phyloP scores from a whole-genome alignment of 225 moss, liverwort and hornwort species.

The Takakia lepidozioides region DNA sequence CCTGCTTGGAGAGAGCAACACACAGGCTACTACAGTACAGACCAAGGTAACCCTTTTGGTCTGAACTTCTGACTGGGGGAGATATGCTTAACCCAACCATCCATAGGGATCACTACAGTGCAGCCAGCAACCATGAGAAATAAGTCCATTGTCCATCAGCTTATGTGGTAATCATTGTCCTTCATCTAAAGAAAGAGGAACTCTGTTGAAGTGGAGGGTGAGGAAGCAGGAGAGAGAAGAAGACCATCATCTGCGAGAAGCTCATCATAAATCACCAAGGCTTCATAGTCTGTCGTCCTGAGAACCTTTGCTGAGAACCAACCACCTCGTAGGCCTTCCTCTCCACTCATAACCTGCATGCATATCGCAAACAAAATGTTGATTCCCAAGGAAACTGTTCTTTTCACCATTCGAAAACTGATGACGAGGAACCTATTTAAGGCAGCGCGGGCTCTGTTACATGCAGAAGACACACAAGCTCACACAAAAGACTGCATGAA shows the following conservation, averaged over 20 bases:
- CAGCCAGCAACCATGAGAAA: too few relatives aligned
- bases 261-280: slow-evolving; percentile 5
- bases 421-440: too few relatives aligned
- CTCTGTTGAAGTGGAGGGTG: neutral
- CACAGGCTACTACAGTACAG: too few relatives aligned
- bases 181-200: too few relatives aligned
- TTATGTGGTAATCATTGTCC: too few relatives aligned
- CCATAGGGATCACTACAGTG: neutral
- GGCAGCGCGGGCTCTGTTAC: neutral
- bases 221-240: neutral
- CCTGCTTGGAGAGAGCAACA: too few relatives aligned
- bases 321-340: slow-evolving; percentile 2
- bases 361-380: too few relatives aligned
- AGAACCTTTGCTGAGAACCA: slow-evolving; percentile 6
- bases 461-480: neutral
- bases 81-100: too few relatives aligned
- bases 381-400: too few relatives aligned
- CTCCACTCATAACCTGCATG: slow-evolving; percentile 5
- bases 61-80: too few relatives aligned
- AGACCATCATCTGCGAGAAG: slow-evolving; percentile 5
- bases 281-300: neutral
- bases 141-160: too few relatives aligned
- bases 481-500: neutral
- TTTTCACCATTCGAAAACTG: neutral
- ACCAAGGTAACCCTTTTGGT: too few relatives aligned